Conservation (phyloP, 208 protist species). For the Strigomonas galati region DNA sequence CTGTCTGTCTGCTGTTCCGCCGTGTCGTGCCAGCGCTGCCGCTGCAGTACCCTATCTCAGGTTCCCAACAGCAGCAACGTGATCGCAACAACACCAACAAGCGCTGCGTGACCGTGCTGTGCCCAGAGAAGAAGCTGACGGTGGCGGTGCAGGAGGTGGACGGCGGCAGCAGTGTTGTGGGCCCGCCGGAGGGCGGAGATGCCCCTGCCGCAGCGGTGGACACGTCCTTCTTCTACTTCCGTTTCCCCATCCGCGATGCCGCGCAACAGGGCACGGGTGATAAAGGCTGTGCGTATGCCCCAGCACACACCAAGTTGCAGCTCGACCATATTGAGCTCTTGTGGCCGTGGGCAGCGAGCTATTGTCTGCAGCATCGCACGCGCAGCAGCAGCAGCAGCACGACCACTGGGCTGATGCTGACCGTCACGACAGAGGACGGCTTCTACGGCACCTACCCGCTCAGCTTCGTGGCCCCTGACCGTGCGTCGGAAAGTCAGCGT, state of each 20-base stretch:
- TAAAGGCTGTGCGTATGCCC: not conserved
- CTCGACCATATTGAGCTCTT: not conserved
- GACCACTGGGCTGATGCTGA: not conserved
- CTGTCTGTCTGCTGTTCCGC: not conserved
- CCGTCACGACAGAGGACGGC: not conserved
- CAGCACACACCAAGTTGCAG: not conserved
- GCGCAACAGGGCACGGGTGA: too few species aligned
- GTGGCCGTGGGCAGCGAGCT: not conserved
- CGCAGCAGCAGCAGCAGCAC: too few species aligned
- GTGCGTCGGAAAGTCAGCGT: not conserved
- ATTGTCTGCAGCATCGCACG: not conserved
- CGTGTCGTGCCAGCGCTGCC: not conserved
- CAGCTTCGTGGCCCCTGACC: not conserved
- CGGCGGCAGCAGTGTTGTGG: too few species aligned
- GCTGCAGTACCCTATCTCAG: not conserved
- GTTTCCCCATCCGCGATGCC: not conserved
- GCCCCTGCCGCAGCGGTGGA: not conserved
- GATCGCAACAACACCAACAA: too few species aligned
- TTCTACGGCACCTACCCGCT: not conserved
- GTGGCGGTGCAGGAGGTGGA: too few species aligned
- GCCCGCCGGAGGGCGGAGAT: not conserved
- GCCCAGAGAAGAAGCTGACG: not conserved
- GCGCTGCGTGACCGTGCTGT: not conserved
- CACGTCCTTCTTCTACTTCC: not conserved
- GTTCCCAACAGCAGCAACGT: too few species aligned